A percentile compares a stretch with the other conserved stretches of the same genome.
Conservation (phyloP, 2,329 filamentous ascomycete genomes). For the Cercospora berteroae region DNA sequence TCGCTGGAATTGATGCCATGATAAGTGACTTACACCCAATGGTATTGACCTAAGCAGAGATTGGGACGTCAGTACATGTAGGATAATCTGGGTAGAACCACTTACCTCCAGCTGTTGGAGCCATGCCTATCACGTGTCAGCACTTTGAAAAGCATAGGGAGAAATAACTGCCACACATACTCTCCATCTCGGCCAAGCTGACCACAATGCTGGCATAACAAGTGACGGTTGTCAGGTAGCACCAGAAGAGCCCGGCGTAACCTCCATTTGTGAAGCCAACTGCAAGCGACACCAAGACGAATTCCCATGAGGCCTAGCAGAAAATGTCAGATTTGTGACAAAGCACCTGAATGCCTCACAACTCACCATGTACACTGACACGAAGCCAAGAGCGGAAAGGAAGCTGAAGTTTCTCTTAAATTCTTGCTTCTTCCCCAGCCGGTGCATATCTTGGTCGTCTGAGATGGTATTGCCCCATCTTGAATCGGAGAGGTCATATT, state of each 20-base stretch:
- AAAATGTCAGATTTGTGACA: conserved; percentile 22
- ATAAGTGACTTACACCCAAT: conserved; percentile 31
- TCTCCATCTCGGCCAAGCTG: conserved; percentile 37
- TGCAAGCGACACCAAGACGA: conserved; percentile 33
- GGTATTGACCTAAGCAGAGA: conserved; percentile 32
- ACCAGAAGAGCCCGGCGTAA: conserved; percentile 37
- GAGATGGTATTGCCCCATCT: conserved; percentile 17
- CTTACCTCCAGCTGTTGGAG: conserved; percentile 34
- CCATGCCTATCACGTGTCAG: conserved; percentile 9
- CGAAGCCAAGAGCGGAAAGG: conserved; percentile 34
- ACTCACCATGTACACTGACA: conserved; percentile 35
- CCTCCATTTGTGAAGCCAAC: conserved; percentile 36
- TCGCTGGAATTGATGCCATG: not conserved
- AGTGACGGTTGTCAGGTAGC: conserved; percentile 33
- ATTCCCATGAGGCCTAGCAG: conserved; percentile 30
- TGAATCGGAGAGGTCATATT: conserved; percentile 2
- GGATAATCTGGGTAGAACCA: not conserved
- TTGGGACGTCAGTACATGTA: conserved; percentile 15
- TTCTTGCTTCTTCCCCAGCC: conserved; percentile 34
- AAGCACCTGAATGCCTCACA: not conserved
- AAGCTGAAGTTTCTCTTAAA: conserved; percentile 35
- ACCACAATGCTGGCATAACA: conserved; percentile 34
- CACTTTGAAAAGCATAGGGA: not conserved
- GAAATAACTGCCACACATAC: conserved; percentile 21
- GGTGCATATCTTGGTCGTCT: conserved; percentile 31